Evolutionary conservation across 768 basidiomycete genomes (phyloP).

Genomic region (Mycena latifolia): DNA sequence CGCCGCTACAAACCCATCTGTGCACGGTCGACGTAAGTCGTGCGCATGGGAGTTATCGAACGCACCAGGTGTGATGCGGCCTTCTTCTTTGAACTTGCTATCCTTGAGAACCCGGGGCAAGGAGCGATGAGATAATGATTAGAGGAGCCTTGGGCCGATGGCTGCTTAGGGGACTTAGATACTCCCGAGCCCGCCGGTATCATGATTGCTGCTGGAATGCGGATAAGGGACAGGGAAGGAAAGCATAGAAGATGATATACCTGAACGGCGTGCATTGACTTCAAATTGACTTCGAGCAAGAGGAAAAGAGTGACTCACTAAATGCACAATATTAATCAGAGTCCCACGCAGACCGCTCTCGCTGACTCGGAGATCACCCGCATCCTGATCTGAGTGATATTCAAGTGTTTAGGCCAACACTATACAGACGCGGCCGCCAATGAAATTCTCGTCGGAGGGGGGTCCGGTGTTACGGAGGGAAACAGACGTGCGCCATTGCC

Average conservation of each 20-base stretch:
- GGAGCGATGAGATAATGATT: constrained; percentile 42
- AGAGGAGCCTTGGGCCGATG: constrained; percentile 11
- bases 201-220: constrained; percentile 80
- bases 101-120: constrained; percentile 88
- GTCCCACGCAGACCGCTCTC: too few species aligned
- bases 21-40: constrained; percentile 1
- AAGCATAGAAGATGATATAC: constrained; percentile 19
- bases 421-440: too few species aligned
- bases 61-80: constrained; percentile 93
- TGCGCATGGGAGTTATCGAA: constrained; percentile 34
- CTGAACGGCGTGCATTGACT: constrained; percentile 41
- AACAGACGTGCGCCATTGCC: too few species aligned
- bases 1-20: constrained; percentile 98
- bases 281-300: too few species aligned
- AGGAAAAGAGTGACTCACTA: too few species aligned
- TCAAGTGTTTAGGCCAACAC: too few species aligned
- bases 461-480: too few species aligned
- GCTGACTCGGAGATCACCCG: too few species aligned
- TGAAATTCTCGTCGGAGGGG: too few species aligned
- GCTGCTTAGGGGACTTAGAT: constrained; percentile 84
- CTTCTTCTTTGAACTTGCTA: constrained; percentile 99
- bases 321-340: too few species aligned
- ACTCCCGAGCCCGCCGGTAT: constrained; percentile 95
- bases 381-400: too few species aligned
- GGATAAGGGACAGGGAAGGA: constrained; percentile 26